Evolutionary conservation across 2,329 filamentous ascomycete species (phyloP), one percentile per base, ranked within the genome.

Genomic region (Aspergillus sp.): DNA sequence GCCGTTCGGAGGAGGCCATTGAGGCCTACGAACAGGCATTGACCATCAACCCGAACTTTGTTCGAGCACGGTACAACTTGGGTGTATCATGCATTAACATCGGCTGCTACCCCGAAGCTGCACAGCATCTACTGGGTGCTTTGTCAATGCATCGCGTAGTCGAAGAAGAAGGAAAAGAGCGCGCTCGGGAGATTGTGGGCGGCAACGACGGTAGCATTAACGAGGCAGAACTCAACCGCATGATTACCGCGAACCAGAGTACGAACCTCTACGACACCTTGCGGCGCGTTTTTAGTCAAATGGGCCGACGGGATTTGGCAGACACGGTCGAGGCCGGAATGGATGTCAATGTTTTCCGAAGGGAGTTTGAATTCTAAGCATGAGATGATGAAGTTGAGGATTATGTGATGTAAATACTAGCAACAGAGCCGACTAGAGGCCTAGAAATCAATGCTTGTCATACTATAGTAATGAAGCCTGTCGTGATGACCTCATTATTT

Each of bases 1-100:
- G 93, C 45, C 89, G 92, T 58, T 90, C 87, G 53, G 95, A 99
- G 77, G 95, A 99, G 75, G 95, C 95, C 58, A 99, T 99, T 68
- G 90, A 93, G 44, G 95, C 95, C 1, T 99, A 99, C 76, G 92
- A 96, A 69, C 91, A 93, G 71, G 95, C 95, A 0, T 84, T 99
- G 8, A 89, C 87, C 43, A 85, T 97, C 59, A 89, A 93, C 56
- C 91, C 93, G 54, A 99, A 99, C 79, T 99, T 99, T 71, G 96
- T 99, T 17, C 90, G 95, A 57, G 95, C 95, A 3, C 85, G 95
- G 44, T 99, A 99, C 80, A 99, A 99, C 76, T 85, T 99, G 1
- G 95, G 95, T 45, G 95, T 98, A 9, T 91, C 87, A 58, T 98
- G 95, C 75, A 98, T 99, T 75, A 98, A 98, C 76, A 96, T 98